Evolutionary conservation across 306 rosid genomes (phyloP).

Genomic region (Hippophae rhamnoides): DNA sequence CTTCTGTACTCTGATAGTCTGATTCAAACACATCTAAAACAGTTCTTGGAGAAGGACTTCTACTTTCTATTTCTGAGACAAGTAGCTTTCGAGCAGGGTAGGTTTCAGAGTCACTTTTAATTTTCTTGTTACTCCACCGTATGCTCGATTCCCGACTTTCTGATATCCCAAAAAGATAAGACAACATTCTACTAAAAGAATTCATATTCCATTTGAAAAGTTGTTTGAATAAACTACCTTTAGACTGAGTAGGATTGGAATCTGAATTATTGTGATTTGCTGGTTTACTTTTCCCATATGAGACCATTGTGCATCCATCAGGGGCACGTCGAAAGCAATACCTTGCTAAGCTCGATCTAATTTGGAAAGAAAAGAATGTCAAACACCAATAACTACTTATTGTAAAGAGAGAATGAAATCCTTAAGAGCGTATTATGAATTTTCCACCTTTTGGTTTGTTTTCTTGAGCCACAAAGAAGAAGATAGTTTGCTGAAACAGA

Average conservation of each 20-base stretch:
- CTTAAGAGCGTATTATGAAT: not conserved
- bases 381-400: not conserved
- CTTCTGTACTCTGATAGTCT: conserved; percentile 68
- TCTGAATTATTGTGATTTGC: conserved; percentile 20
- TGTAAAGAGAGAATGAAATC: not conserved
- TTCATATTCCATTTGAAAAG: not conserved
- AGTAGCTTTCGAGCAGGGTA: conserved; percentile 27
- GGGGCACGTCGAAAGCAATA: conserved; percentile 65
- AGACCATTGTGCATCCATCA: conserved; percentile 46
- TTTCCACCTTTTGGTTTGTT: conserved; percentile 39
- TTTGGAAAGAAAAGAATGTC: conserved; percentile 7
- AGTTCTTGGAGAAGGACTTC: conserved; percentile 43
- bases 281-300: conserved; percentile 32
- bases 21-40: conserved; percentile 39
- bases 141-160: conserved; percentile 27
- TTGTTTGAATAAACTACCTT: conserved; percentile 39
- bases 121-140: conserved; percentile 18
- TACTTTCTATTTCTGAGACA: conserved; percentile 24
- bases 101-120: conserved; percentile 15
- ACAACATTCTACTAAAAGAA: conserved; percentile 2
- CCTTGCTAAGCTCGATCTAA: conserved; percentile 33
- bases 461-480: conserved; percentile 60
- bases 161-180: conserved; percentile 10
- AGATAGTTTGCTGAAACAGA: conserved; percentile 61
- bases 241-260: conserved; percentile 26